Evolutionary conservation across 2,329 filamentous ascomycete genomes (phyloP).

Genomic region (Hypoxylon sp.): DNA sequence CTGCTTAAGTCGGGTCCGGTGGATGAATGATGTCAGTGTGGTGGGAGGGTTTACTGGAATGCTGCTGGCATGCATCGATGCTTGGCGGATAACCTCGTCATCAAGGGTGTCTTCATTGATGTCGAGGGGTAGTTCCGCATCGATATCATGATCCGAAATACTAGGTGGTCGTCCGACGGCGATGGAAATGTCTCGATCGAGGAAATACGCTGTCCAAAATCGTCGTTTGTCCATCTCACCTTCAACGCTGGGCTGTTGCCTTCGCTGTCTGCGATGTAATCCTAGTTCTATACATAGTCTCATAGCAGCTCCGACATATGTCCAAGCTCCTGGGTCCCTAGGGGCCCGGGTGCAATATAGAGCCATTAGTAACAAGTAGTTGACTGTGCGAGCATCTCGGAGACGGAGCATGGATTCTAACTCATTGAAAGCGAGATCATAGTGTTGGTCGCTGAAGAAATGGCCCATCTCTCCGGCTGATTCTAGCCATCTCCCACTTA

Average conservation of each 20-base stretch:
- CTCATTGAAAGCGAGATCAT: slow-evolving; percentile 50
- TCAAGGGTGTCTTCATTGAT: slow-evolving; percentile 50
- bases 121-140: slow-evolving; percentile 51
- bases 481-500: slow-evolving; percentile 53
- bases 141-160: slow-evolving; percentile 54
- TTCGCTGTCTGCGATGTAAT: slow-evolving; percentile 49
- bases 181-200: slow-evolving; percentile 53
- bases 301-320: slow-evolving; percentile 52
- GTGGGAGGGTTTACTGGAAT: slow-evolving; percentile 48
- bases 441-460: slow-evolving; percentile 53
- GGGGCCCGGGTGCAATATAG: slow-evolving; percentile 54
- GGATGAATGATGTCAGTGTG: slow-evolving; percentile 52
- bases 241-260: slow-evolving; percentile 47
- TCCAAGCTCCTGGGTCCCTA: slow-evolving; percentile 52
- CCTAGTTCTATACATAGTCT: slow-evolving; percentile 52
- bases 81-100: slow-evolving; percentile 49
- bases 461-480: slow-evolving; percentile 53
- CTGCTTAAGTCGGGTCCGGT: slow-evolving; percentile 51
- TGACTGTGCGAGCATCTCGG: slow-evolving; percentile 50
- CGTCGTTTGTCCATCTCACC: slow-evolving; percentile 53
- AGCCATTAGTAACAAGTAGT: slow-evolving; percentile 53
- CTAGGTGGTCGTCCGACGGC: slow-evolving; percentile 51
- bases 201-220: slow-evolving; percentile 53
- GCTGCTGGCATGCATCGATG: slow-evolving; percentile 40
- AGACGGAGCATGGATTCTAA: slow-evolving; percentile 50